These are phyloP conservation scores for Prunus padus DNA, from an alignment of 306 rosid species.

Conservation along the genomic window DNA sequence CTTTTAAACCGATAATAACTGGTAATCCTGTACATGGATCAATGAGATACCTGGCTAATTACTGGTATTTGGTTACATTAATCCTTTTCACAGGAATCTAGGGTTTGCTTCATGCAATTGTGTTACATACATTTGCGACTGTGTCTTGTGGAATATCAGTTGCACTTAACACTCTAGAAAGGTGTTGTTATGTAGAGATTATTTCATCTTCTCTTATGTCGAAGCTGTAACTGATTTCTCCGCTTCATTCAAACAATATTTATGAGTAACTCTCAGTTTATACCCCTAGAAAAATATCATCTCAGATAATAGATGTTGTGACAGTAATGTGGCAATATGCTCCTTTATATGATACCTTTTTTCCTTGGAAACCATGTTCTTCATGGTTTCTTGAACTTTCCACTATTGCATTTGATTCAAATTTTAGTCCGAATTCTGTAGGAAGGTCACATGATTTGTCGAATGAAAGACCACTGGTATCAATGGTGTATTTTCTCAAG, in stretches of 20 bases:
- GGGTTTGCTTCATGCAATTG: neutral
- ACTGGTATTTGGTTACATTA: neutral
- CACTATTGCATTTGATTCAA: neutral
- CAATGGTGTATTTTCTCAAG: neutral
- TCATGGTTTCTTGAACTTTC: neutral
- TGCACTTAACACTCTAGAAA: neutral
- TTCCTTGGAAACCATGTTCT: neutral
- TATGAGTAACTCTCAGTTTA: neutral
- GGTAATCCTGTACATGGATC: neutral
- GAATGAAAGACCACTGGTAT: neutral
- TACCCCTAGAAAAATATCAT: neutral
- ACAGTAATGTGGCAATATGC: neutral
- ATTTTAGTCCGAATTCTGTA: neutral
- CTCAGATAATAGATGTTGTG: neutral
- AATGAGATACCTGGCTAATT: neutral
- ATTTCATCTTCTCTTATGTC: neutral
- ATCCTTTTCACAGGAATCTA: neutral
- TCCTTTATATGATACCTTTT: neutral
- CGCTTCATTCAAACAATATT: neutral
- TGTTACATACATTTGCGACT: neutral
- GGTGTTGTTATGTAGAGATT: neutral
- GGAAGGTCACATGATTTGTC: neutral
- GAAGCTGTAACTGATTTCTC: neutral
- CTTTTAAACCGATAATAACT: neutral
- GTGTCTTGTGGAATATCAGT: neutral